Percentiles rank a stretch among this genome's conserved stretches.
These are phyloP conservation scores for Penstemon eatonii DNA, from an alignment of 257 asterid genomes.

Conservation along the genomic window DNA sequence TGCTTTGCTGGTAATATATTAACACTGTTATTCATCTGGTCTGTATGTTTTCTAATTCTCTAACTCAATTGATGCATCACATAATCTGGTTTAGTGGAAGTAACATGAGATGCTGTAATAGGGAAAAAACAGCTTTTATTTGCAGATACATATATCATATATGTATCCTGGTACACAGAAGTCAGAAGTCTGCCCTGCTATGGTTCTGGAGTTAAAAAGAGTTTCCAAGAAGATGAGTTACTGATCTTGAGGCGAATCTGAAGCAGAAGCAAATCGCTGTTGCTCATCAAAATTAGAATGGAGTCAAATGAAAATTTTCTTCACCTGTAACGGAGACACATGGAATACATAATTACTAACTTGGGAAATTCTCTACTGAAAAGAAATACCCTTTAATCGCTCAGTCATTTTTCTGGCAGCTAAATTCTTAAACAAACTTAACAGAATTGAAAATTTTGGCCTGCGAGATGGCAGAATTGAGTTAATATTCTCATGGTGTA, in stretches of 20 bases:
- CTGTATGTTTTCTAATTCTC: slow-evolving; percentile 19
- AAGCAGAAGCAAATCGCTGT: background rate
- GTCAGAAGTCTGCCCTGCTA: slow-evolving; percentile 8
- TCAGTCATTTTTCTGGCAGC: background rate
- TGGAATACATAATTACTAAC: background rate
- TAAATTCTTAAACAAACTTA: background rate
- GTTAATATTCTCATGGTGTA: slow-evolving; percentile 1
- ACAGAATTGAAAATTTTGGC: background rate
- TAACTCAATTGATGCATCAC: background rate
- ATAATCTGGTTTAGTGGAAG: background rate
- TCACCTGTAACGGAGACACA: slow-evolving; percentile 55
- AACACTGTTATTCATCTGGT: background rate
- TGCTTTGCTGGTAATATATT: too few relatives aligned
- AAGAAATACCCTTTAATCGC: too few relatives aligned
- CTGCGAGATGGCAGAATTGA: background rate
- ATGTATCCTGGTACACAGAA: background rate
- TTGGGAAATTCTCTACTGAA: too few relatives aligned
- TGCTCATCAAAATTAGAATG: slow-evolving; percentile 16
- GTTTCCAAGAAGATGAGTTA: slow-evolving; percentile 1
- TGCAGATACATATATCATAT: too few relatives aligned
- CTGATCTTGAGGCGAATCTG: slow-evolving; percentile 1
- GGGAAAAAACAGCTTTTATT: background rate
- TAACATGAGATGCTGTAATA: slow-evolving; percentile 12
- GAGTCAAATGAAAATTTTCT: slow-evolving; percentile 43
- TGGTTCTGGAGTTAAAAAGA: background rate